Evolutionary conservation across 306 rosid species (phyloP).

Genomic region (Castanea mollissima): DNA sequence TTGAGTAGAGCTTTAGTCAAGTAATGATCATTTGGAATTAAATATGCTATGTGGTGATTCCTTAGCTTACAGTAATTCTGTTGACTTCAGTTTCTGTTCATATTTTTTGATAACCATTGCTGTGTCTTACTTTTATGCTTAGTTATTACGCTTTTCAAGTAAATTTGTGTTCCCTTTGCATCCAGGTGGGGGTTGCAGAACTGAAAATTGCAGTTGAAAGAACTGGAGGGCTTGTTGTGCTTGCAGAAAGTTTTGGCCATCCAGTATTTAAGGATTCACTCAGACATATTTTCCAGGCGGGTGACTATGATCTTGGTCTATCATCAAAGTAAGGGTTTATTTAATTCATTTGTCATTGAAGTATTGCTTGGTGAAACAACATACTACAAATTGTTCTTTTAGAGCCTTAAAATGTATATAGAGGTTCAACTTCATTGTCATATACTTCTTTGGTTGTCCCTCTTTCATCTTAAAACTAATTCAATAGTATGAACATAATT

Average conservation of each 20-base stretch:
- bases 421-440: neutral
- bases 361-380: neutral
- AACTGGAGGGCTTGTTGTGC: conserved; percentile 95
- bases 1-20: neutral
- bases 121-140: neutral
- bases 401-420: neutral
- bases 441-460: neutral
- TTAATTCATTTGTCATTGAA: conserved; percentile 4
- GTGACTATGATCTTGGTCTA: conserved; percentile 81
- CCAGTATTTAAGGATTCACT: conserved; percentile 87
- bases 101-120: neutral
- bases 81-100: neutral
- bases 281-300: conserved; percentile 67
- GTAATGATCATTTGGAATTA: neutral
- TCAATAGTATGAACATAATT: neutral
- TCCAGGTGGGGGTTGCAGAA: conserved; percentile 96
- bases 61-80: neutral
- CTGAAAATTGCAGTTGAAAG: conserved; percentile 91
- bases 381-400: neutral
- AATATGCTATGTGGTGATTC: neutral
- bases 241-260: conserved; percentile 98
- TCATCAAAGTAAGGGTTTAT: conserved; percentile 76
- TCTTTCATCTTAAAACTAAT: neutral
- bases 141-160: conserved; percentile 19
- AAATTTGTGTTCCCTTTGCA: conserved; percentile 15